Evolutionary conservation across 2,329 filamentous ascomycete genomes (phyloP), one percentile per base, ranked within the genome.

Genomic region (Aquanectria penicillioides): DNA sequence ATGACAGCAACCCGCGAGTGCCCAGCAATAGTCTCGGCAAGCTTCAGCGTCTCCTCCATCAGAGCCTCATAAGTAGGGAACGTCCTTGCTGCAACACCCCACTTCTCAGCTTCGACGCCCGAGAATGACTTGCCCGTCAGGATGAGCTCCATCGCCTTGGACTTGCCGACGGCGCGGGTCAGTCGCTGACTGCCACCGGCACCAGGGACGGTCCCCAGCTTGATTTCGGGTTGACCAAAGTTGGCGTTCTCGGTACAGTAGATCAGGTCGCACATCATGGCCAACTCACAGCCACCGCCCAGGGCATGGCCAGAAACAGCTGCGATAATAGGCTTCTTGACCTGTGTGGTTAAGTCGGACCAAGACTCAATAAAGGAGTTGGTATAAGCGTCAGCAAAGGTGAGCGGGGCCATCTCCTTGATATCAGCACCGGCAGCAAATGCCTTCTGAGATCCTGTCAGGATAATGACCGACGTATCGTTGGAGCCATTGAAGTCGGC

Each of bases 341-440:
- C 83, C 62, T 87, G 83, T 17, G 89, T 92, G 22, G 93, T 91
- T 41, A 97, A 86, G 63, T 90, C 84, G 6, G 93, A 97, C 95
- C 95, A 99, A 9, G 88, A 88, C 75, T 97, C 93, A 77, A 99
- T 98, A 77, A 99, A 99, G 73, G 96, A 92, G 67, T 82, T 87
- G 43, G 87, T 91, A 81, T 97, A 98, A 33, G 95, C 94, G 65
- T 89, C 82, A 63, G 91, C 86, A 79, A 99, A 99, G 53, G 89
- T 94, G 33, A 97, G 87, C 60, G 93, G 89, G 25, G 93, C 91
- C 95, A 99, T 99, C 79, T 99, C 95, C 79, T 98, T 98, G 82
- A 99, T 99, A 78, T 99, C 95, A 61, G 95, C 95, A 48, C 95
- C 95, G 38, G 95, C 94, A 25, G 94, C 94, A 73, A 97, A 99